phyloP scores from a whole-genome alignment of 129 eudicot species.

The Flaveria trinervia region DNA sequence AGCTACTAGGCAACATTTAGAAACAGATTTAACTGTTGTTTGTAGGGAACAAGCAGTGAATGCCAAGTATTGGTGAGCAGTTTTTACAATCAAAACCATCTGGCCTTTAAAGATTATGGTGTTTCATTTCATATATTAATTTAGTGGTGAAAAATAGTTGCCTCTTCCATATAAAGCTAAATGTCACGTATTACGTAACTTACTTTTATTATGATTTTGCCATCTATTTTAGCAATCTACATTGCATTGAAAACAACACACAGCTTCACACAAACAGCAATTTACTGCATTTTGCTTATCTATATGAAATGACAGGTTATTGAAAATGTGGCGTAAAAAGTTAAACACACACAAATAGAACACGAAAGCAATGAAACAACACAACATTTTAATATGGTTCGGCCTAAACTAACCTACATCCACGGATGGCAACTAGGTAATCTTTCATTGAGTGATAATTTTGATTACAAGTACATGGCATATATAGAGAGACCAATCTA shows the following conservation, averaged over 20 bases:
- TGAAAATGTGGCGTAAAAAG: too few relatives aligned
- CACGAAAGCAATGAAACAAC: too few relatives aligned
- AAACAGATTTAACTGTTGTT: neutral
- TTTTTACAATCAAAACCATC: neutral
- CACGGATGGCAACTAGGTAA: too few relatives aligned
- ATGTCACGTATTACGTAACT: neutral
- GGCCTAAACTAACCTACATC: too few relatives aligned
- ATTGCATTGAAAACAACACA: neutral
- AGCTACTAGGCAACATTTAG: too few relatives aligned
- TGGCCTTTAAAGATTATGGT: neutral
- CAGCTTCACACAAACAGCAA: neutral
- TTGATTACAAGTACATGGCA: too few relatives aligned
- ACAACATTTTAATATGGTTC: too few relatives aligned
- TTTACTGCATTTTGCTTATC: neutral
- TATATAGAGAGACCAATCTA: too few relatives aligned
- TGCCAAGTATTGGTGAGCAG: neutral
- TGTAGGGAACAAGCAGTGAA: neutral
- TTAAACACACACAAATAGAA: too few relatives aligned
- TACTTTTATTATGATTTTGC: neutral
- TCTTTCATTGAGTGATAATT: too few relatives aligned
- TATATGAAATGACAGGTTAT: too few relatives aligned
- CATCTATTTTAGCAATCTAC: neutral
- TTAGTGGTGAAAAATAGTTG: neutral
- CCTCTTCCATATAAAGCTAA: neutral
- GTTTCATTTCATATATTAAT: neutral